phyloP scores from a whole-genome alignment of 768 basidiomycete species.

The Lactarius akahatsu region DNA sequence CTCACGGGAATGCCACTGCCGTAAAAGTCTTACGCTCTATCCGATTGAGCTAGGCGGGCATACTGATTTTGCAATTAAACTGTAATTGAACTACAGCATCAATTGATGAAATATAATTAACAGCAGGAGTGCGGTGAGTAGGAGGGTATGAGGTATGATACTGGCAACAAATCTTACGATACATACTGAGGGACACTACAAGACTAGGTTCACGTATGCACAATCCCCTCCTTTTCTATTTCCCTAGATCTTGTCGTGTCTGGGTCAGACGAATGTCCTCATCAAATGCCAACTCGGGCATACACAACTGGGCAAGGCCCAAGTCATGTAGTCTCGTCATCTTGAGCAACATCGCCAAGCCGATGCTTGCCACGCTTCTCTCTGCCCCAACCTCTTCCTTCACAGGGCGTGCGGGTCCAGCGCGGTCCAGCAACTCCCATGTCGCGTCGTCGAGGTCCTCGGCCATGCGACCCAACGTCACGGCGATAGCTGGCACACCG shows the following conservation, averaged over 20 bases:
- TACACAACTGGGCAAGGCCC: constrained; percentile 62
- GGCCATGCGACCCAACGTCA: constrained; percentile 65
- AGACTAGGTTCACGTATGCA: neutral
- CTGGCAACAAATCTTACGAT: neutral
- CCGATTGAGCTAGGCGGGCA: constrained; percentile 60
- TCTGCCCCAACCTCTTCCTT: constrained; percentile 36
- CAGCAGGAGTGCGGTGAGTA: too few relatives aligned
- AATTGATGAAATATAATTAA: neutral
- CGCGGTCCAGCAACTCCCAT: constrained; percentile 58
- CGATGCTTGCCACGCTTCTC: constrained; percentile 35
- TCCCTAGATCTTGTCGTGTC: neutral
- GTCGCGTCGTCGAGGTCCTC: constrained; percentile 67
- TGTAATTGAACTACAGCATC: neutral
- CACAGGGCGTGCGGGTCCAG: constrained; percentile 30
- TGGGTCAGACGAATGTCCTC: neutral
- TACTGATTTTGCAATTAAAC: neutral
- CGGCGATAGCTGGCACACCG: constrained; percentile 60
- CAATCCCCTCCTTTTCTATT: neutral
- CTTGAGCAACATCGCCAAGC: constrained; percentile 63
- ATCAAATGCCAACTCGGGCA: constrained; percentile 34
- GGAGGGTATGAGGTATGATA: neutral
- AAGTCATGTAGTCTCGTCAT: constrained; percentile 77
- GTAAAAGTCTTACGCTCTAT: constrained; percentile 61
- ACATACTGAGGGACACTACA: neutral
- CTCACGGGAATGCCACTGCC: constrained; percentile 27